These are phyloP conservation scores for Closterium sp. DNA, from an alignment of 139 green algal genomes.

Conservation along the genomic window DNA sequence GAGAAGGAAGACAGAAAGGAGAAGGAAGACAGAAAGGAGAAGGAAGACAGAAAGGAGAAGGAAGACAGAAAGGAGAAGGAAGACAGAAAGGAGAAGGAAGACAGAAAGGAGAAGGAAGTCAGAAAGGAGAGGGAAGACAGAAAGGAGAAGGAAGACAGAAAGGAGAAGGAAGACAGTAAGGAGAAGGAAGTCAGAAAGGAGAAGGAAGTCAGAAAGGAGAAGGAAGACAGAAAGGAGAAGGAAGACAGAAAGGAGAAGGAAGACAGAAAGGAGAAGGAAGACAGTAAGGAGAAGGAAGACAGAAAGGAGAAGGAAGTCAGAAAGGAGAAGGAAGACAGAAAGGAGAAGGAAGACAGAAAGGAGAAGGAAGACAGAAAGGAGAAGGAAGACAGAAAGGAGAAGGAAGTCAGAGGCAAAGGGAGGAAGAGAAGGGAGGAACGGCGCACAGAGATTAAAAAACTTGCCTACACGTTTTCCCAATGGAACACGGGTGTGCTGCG, in stretches of 20 bases:
- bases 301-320: not conserved
- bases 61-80: not conserved
- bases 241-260: too few relatives aligned
- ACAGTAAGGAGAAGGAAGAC: too few relatives aligned
- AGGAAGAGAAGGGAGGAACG: not conserved
- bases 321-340: slow-evolving; percentile 9
- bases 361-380: slow-evolving; percentile 10
- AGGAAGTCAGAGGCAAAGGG: not conserved
- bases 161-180: too few relatives aligned
- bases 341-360: slow-evolving; percentile 25
- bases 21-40: slow-evolving; percentile 18
- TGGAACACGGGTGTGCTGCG: too few relatives aligned
- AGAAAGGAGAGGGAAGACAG: slow-evolving; percentile 1
- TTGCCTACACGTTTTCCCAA: too few relatives aligned
- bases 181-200: too few relatives aligned
- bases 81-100: slow-evolving; percentile 9
- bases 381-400: not conserved
- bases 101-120: slow-evolving; percentile 10
- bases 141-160: not conserved
- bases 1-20: too few relatives aligned
- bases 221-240: too few relatives aligned
- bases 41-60: slow-evolving; percentile 14
- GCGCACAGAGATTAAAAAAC: too few relatives aligned
- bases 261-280: too few relatives aligned
- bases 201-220: too few relatives aligned